phyloP scores from a whole-genome alignment of 1,139 yeast species.

The Ashbya aceris region DNA sequence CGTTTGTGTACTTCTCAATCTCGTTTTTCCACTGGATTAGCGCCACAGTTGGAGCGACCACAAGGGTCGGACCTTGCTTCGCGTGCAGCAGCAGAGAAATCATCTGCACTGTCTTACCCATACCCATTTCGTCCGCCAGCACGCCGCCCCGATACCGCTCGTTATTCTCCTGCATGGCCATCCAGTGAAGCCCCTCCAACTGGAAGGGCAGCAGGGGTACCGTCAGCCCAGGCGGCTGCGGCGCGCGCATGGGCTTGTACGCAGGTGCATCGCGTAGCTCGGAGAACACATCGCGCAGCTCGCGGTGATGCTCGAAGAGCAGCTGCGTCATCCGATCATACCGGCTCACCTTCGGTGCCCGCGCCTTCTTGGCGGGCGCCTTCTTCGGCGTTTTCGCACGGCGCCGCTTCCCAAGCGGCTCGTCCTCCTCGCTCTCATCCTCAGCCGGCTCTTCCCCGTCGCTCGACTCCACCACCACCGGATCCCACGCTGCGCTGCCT shows the following conservation, averaged over 20 bases:
- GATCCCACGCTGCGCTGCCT: not conserved
- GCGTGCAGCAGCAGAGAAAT: conserved; percentile 76
- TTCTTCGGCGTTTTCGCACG: conserved; percentile 9
- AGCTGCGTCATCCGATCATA: conserved; percentile 57
- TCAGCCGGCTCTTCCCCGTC: not conserved
- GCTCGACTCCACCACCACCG: not conserved
- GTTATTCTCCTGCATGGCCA: conserved; percentile 69
- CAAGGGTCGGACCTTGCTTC: conserved; percentile 65
- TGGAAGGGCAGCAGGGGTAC: conserved; percentile 79
- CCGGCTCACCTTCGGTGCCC: conserved; percentile 55
- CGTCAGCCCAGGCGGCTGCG: conserved; percentile 74
- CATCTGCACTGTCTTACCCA: conserved; percentile 97
- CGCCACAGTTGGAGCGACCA: conserved; percentile 96
- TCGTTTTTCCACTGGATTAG: conserved; percentile 96
- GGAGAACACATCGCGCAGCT: conserved; percentile 61
- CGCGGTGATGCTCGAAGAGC: conserved; percentile 69
- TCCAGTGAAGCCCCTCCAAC: conserved; percentile 87
- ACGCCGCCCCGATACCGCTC: conserved; percentile 73
- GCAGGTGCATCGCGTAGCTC: conserved; percentile 43
- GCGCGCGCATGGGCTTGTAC: conserved; percentile 49
- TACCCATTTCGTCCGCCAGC: conserved; percentile 99
- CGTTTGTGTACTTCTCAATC: conserved; percentile 74
- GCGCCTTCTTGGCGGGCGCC: conserved; percentile 25
- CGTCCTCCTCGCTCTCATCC: conserved; percentile 5
- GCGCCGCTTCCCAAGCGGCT: conserved; percentile 2